Base-by-base conservation (phyloP, 495 filamentous ascomycete genomes). In the Penicillium crystallinum region DNA sequence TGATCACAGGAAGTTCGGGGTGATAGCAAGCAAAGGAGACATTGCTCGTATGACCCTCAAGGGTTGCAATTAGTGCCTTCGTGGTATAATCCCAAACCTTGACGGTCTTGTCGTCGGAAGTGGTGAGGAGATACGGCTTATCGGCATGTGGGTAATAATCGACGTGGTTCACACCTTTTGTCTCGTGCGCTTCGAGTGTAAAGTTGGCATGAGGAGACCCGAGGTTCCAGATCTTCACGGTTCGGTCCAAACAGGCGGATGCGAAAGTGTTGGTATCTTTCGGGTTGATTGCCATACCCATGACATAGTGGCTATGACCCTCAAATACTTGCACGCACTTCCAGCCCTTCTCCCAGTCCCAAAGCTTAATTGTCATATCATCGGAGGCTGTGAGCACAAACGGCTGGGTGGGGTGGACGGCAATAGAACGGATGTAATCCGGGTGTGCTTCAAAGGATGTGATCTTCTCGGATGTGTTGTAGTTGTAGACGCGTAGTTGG, bases 41-140 rank as follows among this genome's bases (percentile, higher is more conserved):
- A 61, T 99, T 99, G 71, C 89, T 95, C 6, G 92, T 95, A 62
- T 99, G 93, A 39, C 95, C 95, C 71, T 99, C 93, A 22, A 99
- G 75, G 25, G 92, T 97, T 22, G 92, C 92, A 65, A 97, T 96
- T 36, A 97, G 79, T 34, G 90, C 91, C 72, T 97, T 97, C 27
- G 92, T 97, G 3, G 93, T 97, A 73, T 97, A 97, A 65, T 97
- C 95, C 95, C 93, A 99, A 30, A 99, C 81, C 81, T 99, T 90
- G 51, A 92, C 87, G 1, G 89, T 95, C 59, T 86, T 83, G 66
- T 97, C 93, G 66, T 97, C 93, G 6, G 90, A 96, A 23, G 93
- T 97, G 15, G 93, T 97, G 48, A 98, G 83, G 23, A 97, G 83
- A 62, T 98, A 98, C 12, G 93, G 93, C 67, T 97, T 97, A 68